A percentile compares a stretch with the other conserved stretches of the same genome.
Conservation (phyloP, 75 land plant genomes). For the Chamaecyparis obtusa region DNA sequence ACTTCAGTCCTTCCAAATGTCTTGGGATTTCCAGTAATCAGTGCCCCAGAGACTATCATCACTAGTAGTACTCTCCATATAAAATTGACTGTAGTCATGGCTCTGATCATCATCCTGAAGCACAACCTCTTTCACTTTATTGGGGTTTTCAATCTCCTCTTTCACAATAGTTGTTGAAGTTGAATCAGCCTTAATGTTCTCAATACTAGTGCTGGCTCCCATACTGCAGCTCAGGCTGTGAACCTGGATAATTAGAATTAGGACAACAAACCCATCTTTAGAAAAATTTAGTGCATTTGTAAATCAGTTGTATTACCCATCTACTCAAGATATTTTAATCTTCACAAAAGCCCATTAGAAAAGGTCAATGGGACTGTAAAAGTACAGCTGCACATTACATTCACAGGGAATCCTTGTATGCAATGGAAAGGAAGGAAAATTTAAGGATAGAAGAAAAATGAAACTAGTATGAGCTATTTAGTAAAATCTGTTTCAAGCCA, state of each 20-base stretch:
- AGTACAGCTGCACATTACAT: not conserved
- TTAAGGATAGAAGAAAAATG: no score
- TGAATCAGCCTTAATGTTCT: not conserved
- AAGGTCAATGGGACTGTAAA: not conserved
- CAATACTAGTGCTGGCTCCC: not conserved
- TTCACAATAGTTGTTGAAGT: not conserved
- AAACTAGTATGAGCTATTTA: not conserved
- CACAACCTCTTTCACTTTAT: not conserved
- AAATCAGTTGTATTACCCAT: not conserved
- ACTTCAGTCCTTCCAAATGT: constrained; percentile 2
- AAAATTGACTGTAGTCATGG: not conserved
- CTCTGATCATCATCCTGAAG: not conserved
- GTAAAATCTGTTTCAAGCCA: no score
- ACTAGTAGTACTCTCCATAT: not conserved
- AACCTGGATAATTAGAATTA: not conserved
- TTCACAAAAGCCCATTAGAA: not conserved
- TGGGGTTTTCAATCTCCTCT: not conserved
- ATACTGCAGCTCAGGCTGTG: not conserved
- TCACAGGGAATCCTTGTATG: not conserved
- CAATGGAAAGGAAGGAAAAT: not conserved
- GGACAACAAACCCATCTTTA: not conserved
- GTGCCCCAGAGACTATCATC: not conserved
- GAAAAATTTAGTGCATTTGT: not conserved
- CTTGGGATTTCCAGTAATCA: not conserved
- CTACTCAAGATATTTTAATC: not conserved